A percentile compares a stretch with the other conserved stretches of the same genome.
Conservation (phyloP, 2,329 filamentous ascomycete species). For the Botrytis aclada region DNA sequence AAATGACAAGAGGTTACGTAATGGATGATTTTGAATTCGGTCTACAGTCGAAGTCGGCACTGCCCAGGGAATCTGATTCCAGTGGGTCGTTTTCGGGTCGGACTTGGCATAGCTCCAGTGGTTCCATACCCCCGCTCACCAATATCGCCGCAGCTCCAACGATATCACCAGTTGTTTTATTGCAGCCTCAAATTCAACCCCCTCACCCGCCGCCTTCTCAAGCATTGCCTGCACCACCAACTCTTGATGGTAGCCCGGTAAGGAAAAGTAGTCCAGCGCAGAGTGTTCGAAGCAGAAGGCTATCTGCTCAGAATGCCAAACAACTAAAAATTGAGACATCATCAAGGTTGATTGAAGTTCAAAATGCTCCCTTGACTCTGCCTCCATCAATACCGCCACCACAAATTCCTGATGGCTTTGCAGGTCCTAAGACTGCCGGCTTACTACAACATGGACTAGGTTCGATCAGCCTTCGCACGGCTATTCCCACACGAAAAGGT, state of each 20-base stretch:
- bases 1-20: constrained; percentile 80
- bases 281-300: constrained; percentile 69
- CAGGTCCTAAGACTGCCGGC: constrained; percentile 34
- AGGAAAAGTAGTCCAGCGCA: constrained; percentile 38
- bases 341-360: constrained; percentile 23
- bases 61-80: constrained; percentile 78
- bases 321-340: constrained; percentile 85
- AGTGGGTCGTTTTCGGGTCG: constrained; percentile 68
- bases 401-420: constrained; percentile 23
- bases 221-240: constrained; percentile 41
- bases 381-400: constrained; percentile 34
- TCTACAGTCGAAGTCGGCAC: constrained; percentile 61
- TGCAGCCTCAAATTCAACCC: constrained; percentile 30
- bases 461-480: constrained; percentile 23
- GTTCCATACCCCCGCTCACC: constrained; percentile 68
- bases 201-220: constrained; percentile 43
- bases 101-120: constrained; percentile 77
- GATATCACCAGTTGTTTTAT: constrained; percentile 32
- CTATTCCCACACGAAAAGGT: constrained; percentile 31
- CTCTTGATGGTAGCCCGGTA: constrained; percentile 24
- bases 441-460: constrained; percentile 27
- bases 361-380: constrained; percentile 24
- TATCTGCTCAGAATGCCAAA: constrained; percentile 77
- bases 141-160: constrained; percentile 61
- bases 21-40: constrained; percentile 81